phyloP scores from a whole-genome alignment of 2,329 filamentous ascomycete species.

The Monosporascus ibericus region DNA sequence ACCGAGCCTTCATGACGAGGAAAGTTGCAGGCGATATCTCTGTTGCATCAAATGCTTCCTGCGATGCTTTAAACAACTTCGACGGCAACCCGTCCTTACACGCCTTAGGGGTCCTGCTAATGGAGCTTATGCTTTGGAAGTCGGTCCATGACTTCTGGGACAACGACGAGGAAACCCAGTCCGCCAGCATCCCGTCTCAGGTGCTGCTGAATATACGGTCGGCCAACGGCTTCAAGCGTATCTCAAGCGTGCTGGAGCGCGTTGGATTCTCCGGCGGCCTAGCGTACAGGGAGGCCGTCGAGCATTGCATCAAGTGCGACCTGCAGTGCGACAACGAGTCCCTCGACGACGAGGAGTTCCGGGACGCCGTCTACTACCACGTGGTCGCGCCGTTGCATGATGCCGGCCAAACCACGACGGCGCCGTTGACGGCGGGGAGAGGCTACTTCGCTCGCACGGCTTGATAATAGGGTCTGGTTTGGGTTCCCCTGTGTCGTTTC shows the following conservation, averaged over 20 bases:
- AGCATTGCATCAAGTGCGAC: conserved; percentile 11
- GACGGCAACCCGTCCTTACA: neutral
- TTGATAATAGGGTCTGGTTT: neutral
- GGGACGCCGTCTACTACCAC: conserved; percentile 7
- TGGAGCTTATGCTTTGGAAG: conserved; percentile 11
- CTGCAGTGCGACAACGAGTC: neutral
- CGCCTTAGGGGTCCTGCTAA: conserved; percentile 7
- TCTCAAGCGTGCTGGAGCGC: conserved; percentile 3
- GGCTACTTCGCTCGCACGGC: neutral
- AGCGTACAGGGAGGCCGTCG: conserved; percentile 5
- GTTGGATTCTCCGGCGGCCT: conserved; percentile 5
- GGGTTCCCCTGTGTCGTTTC: too few species aligned
- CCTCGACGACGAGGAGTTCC: conserved; percentile 9
- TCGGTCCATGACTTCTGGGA: conserved; percentile 8
- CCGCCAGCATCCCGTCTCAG: too few species aligned
- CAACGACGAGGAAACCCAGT: neutral
- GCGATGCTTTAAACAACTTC: neutral
- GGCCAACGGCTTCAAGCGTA: conserved; percentile 3
- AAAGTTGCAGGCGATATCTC: neutral
- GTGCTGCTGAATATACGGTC: conserved; percentile 5
- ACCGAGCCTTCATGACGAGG: conserved; percentile 6
- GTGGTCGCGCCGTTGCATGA: conserved; percentile 11
- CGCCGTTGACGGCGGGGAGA: conserved; percentile 3
- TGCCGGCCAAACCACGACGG: neutral
- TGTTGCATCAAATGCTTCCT: too few species aligned